A percentile compares a stretch with the other conserved stretches of the same genome.
Conservation (phyloP, 805 yeast species). For the Crinitomyces ghanaensis region DNA sequence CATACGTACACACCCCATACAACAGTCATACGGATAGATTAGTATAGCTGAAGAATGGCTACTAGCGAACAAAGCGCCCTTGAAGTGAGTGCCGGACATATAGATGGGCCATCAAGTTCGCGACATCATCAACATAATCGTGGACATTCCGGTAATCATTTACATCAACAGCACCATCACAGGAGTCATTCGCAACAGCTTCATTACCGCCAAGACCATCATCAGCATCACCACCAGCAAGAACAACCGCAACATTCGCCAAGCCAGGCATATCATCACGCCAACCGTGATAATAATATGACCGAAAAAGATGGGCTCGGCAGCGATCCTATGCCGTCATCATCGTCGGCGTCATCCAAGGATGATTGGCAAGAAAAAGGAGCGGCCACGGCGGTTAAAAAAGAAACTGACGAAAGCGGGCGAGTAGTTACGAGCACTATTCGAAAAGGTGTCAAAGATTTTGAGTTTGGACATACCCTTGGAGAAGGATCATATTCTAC, state of each 20-base stretch:
- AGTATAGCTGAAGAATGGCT: no score
- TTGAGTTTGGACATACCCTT: constrained; percentile 73
- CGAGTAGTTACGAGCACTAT: constrained; percentile 40
- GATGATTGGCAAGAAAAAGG: constrained; percentile 48
- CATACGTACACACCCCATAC: no score
- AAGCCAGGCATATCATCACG: not conserved
- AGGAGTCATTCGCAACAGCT: not conserved
- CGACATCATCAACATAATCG: not conserved
- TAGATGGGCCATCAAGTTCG: no score
- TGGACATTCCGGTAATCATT: not conserved
- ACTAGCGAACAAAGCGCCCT: no score
- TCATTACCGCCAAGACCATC: constrained; percentile 5
- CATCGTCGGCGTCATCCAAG: constrained; percentile 12
- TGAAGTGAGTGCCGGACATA: no score
- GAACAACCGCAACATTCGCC: not conserved
- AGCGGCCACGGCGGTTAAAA: constrained; percentile 44
- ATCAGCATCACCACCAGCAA: constrained; percentile 2
- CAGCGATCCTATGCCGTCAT: no score
- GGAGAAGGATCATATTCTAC: constrained; percentile 97
- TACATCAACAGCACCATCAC: constrained; percentile 2
- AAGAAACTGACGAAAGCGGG: constrained; percentile 36
- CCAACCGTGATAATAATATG: no score
- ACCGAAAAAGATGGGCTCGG: no score
- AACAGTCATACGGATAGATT: no score
- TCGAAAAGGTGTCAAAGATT: constrained; percentile 60